A percentile compares a stretch with the other conserved stretches of the same genome.
Evolutionary conservation across 202 grass and related monocot species (phyloP).

Genomic region (Schoenoplectus triqueter): DNA sequence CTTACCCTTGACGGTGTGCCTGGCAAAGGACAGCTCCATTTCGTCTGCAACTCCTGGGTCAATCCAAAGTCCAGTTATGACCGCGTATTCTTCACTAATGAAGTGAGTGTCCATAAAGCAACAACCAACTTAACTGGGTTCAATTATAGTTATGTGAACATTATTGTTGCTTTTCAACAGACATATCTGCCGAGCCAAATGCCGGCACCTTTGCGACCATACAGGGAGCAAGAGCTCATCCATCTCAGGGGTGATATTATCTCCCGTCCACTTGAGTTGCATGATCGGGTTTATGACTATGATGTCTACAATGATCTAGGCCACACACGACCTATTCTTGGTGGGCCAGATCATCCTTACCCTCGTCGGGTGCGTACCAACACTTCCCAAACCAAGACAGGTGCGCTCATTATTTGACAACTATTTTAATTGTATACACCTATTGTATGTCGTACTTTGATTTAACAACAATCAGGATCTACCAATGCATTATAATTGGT

Average conservation of each 20-base stretch:
- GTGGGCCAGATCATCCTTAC: constrained; percentile 70
- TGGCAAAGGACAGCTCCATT: constrained; percentile 62
- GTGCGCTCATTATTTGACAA: constrained; percentile 36
- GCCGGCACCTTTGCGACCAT: constrained; percentile 54
- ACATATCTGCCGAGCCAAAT: constrained; percentile 76
- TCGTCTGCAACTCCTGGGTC: constrained; percentile 87
- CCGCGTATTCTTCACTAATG: constrained; percentile 81
- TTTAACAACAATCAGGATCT: neutral
- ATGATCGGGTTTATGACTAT: constrained; percentile 74
- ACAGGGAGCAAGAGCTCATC: constrained; percentile 65
- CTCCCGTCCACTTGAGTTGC: constrained; percentile 41
- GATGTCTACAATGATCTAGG: constrained; percentile 85
- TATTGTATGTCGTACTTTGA: neutral
- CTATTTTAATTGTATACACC: neutral
- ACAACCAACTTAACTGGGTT: neutral
- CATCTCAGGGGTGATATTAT: constrained; percentile 58
- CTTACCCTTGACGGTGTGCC: constrained; percentile 68
- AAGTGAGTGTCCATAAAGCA: constrained; percentile 38
- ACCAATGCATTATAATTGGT: neutral
- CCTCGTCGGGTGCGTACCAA: constrained; percentile 79
- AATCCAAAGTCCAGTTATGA: constrained; percentile 53
- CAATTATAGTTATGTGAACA: neutral
- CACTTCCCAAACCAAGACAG: constrained; percentile 25
- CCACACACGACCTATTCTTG: constrained; percentile 51
- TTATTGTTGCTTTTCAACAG: constrained; percentile 41